Percentiles rank a stretch among this genome's conserved stretches.
These are phyloP conservation scores for Pochonia chlamydosporia DNA, from an alignment of 2,329 filamentous ascomycete species.

Conservation along the genomic window DNA sequence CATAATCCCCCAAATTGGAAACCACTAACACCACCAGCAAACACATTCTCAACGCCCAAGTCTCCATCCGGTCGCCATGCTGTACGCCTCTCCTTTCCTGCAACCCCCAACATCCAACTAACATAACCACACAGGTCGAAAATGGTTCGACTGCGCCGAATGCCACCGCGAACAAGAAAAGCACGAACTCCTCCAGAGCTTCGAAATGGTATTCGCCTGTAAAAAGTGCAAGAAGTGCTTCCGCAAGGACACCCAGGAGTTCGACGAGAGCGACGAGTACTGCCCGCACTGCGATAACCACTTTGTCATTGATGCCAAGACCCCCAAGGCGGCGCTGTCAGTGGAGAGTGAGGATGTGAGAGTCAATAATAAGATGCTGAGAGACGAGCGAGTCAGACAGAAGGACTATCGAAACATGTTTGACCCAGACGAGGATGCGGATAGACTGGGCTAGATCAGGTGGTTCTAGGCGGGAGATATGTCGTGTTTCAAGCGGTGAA, in stretches of 20 bases:
- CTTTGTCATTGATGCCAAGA: constrained; percentile 84
- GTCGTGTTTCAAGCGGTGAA: not conserved
- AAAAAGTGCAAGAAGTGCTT: constrained; percentile 99
- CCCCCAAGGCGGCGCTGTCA: constrained; percentile 74
- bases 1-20: not conserved
- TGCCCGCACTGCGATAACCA: constrained; percentile 99
- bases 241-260: constrained; percentile 85
- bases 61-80: constrained; percentile 90
- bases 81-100: constrained; percentile 51
- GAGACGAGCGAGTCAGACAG: constrained; percentile 71
- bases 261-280: constrained; percentile 96
- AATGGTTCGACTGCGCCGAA: constrained; percentile 98
- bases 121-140: constrained; percentile 54
- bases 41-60: constrained; percentile 96
- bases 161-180: constrained; percentile 80
- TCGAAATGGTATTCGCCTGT: constrained; percentile 93
- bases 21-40: constrained; percentile 54
- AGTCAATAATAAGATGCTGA: constrained; percentile 84
- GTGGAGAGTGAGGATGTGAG: constrained; percentile 89
- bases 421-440: constrained; percentile 66
- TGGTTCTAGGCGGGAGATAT: not conserved
- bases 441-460: constrained; percentile 62
- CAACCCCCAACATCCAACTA: not conserved
- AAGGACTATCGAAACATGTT: constrained; percentile 62
- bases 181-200: constrained; percentile 68